Conservation (phyloP, 1,139 yeast species). For the Diutina mesorugosa region DNA sequence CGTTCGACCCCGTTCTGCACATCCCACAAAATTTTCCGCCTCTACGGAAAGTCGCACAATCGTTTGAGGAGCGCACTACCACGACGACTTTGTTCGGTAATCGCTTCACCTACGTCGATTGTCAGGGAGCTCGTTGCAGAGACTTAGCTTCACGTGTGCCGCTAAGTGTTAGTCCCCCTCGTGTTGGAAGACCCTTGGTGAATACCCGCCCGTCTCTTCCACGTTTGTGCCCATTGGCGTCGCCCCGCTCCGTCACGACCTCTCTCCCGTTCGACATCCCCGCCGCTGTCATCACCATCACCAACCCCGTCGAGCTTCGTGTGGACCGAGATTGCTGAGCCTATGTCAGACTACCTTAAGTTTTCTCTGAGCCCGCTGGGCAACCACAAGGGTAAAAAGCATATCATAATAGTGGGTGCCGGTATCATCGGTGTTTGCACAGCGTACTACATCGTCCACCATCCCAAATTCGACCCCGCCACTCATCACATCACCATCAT, state of each 20-base stretch:
- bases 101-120: background rate
- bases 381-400: slow-evolving; percentile 47
- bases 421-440: slow-evolving; percentile 95
- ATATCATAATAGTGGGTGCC: slow-evolving; percentile 75
- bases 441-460: slow-evolving; percentile 77
- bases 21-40: background rate
- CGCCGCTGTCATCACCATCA: background rate
- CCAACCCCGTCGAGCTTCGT: background rate
- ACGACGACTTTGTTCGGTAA: background rate
- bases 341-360: slow-evolving; percentile 24
- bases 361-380: slow-evolving; percentile 38
- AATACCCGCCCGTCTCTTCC: background rate
- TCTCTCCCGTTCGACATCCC: background rate
- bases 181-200: background rate
- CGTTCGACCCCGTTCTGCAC: background rate
- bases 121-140: background rate
- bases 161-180: background rate
- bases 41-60: background rate
- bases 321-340: background rate
- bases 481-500: slow-evolving; percentile 76
- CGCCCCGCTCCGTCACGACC: background rate
- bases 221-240: background rate
- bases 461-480: slow-evolving; percentile 61
- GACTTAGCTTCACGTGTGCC: background rate
- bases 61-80: background rate